A percentile compares a stretch with the other conserved stretches of the same genome.
Conservation (phyloP, 1,139 yeast species). For the Candida smagusa region DNA sequence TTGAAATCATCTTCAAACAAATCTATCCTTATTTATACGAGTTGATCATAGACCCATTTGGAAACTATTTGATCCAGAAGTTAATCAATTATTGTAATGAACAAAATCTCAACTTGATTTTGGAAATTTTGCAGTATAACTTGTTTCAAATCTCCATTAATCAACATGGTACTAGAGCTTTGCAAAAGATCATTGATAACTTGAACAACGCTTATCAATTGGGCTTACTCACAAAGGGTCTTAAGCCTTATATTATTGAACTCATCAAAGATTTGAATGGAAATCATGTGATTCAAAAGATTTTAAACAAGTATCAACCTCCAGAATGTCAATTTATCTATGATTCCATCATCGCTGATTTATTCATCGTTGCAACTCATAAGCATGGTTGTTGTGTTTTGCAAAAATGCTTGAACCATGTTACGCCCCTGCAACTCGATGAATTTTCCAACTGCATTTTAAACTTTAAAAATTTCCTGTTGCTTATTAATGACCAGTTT, state of each 20-base stretch:
- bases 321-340: slow-evolving; percentile 43
- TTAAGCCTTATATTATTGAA: slow-evolving; percentile 48
- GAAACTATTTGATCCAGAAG: slow-evolving; percentile 26
- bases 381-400: slow-evolving; percentile 51
- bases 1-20: slow-evolving; percentile 40
- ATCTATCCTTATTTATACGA: slow-evolving; percentile 40
- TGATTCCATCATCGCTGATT: slow-evolving; percentile 36
- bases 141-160: slow-evolving; percentile 45
- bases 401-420: slow-evolving; percentile 47
- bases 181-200: slow-evolving; percentile 43
- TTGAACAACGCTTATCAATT: slow-evolving; percentile 37
- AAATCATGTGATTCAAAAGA: slow-evolving; percentile 48
- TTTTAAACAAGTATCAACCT: slow-evolving; percentile 38
- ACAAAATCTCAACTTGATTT: slow-evolving; percentile 33
- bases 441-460: slow-evolving; percentile 38
- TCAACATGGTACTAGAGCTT: slow-evolving; percentile 47
- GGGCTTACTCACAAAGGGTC: slow-evolving; percentile 47
- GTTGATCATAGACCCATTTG: slow-evolving; percentile 40
- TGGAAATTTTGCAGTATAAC: slow-evolving; percentile 38
- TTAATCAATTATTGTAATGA: slow-evolving; percentile 34
- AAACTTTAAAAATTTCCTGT: slow-evolving; percentile 29
- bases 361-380: slow-evolving; percentile 44
- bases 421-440: slow-evolving; percentile 33
- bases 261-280: slow-evolving; percentile 47
- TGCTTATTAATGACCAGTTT: slow-evolving; percentile 42